Evolutionary conservation across 129 eudicot genomes (phyloP), one percentile per base, ranked within the genome.

Genomic region (Flaveria ramosissima): DNA sequence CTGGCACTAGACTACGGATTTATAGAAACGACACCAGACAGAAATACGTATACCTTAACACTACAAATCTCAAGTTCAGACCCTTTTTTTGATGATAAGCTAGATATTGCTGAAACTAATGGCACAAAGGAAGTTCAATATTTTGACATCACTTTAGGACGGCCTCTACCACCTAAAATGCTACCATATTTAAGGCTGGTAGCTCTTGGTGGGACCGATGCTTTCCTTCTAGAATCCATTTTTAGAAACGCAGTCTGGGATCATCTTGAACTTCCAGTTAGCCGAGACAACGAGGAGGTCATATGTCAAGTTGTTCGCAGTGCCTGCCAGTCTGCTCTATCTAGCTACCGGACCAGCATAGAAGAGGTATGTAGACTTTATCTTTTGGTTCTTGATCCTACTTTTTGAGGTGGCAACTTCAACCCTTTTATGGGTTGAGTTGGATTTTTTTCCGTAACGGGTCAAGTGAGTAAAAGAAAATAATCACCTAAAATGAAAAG

Each of bases 1-100:
- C 84, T 94, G 86, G 99, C 99, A 57, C 82, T 94, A 59, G 97
- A 91, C 77, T 91, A 94, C 52, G 99, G 99, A 48, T 94, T 94
- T 78, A 83, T 91, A 72, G 97, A 94, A 75, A 69, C 88, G 17
- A 84, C 71, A 23, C 64, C 93, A 56, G 90, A 80, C 60, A 90
- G 99, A 55, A 87, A 87, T 53, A 87, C 93, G 13, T 94, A 91
- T 50, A 94, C 99, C 32, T 71, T 94, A 73, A 94, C 97, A 10
- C 82, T 94, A 26, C 92, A 94, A 81, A 94, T 94, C 65, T 84
- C 96, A 4, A 92, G 89, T 27, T 87, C 97, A 26, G 99, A 94
- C 57, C 85, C 83, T 9, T 87, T 83, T 78, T 89, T 55, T 68
- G 97, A 83, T 39, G 99, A 94, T 83, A 94, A 94, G 88, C 79